These are phyloP conservation scores for Trametes cingulata DNA, from an alignment of 768 basidiomycete species.

Conservation along the genomic window DNA sequence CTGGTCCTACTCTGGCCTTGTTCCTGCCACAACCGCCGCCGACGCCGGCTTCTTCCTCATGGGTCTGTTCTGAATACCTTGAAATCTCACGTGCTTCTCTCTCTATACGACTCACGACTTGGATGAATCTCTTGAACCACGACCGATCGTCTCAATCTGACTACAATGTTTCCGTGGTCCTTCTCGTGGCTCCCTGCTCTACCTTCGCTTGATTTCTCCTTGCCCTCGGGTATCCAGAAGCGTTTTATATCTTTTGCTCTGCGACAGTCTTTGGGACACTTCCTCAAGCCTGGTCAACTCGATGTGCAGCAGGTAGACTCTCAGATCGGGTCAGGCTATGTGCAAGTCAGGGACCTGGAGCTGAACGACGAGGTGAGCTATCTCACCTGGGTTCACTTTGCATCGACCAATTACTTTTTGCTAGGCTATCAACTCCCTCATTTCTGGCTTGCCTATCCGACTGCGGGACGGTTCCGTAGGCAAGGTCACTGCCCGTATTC, in stretches of 20 bases:
- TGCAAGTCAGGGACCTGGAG: conserved; percentile 84
- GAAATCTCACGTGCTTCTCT: neutral
- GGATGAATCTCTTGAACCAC: neutral
- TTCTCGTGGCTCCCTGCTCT: conserved; percentile 52
- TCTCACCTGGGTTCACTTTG: conserved; percentile 21
- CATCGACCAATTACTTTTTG: conserved; percentile 7
- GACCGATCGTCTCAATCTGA: neutral
- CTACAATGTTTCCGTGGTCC: conserved; percentile 36
- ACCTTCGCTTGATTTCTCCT: conserved; percentile 62
- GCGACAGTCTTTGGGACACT: conserved; percentile 78
- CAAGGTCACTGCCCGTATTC: conserved; percentile 74
- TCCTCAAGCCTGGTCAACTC: conserved; percentile 87
- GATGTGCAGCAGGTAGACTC: conserved; percentile 87
- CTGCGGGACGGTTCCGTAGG: conserved; percentile 74
- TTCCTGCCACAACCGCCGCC: neutral
- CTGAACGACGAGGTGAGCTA: conserved; percentile 69
- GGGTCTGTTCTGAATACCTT: conserved; percentile 1
- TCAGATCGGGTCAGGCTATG: conserved; percentile 87
- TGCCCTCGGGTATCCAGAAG: conserved; percentile 77
- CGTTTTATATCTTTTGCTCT: conserved; percentile 90
- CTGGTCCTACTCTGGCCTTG: conserved; percentile 10
- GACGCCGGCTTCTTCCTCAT: neutral
- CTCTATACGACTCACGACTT: neutral
- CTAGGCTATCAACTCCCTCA: conserved; percentile 77
- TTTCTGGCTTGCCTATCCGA: conserved; percentile 64